Percentiles rank a stretch among this genome's conserved stretches.
Conservation (phyloP, 2,329 filamentous ascomycete species). For the Apiospora aurea region DNA sequence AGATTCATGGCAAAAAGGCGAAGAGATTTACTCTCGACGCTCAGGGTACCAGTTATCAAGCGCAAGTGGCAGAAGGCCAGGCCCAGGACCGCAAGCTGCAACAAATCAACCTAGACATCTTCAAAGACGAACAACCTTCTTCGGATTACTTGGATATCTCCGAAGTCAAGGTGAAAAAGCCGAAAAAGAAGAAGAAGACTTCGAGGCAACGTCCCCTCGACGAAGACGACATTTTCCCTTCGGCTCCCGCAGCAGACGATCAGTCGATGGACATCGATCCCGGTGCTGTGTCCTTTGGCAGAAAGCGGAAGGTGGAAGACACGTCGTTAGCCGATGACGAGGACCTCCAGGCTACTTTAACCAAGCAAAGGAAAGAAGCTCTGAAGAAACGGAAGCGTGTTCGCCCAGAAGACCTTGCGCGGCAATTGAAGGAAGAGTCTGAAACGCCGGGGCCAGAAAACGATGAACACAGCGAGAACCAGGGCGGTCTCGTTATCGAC, state of each 20-base stretch:
- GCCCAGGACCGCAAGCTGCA: constrained; percentile 70
- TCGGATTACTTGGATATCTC: constrained; percentile 91
- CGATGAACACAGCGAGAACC: constrained; percentile 47
- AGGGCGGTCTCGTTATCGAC: constrained; percentile 82
- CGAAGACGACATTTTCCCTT: constrained; percentile 65
- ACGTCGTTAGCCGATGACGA: constrained; percentile 87
- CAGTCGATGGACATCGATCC: constrained; percentile 80
- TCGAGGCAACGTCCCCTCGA: constrained; percentile 74
- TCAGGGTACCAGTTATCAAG: constrained; percentile 69
- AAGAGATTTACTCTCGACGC: constrained; percentile 89
- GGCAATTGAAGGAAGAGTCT: constrained; percentile 74
- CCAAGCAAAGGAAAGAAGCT: constrained; percentile 80
- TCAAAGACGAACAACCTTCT: constrained; percentile 67
- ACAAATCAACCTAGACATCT: constrained; percentile 74
- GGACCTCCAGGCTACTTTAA: constrained; percentile 85
- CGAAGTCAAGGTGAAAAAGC: constrained; percentile 92
- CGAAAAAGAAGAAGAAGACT: constrained; percentile 89
- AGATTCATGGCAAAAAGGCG: constrained; percentile 87
- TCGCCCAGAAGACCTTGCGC: constrained; percentile 85
- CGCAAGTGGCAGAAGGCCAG: constrained; percentile 64
- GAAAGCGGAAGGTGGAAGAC: constrained; percentile 71
- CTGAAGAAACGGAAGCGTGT: constrained; percentile 92
- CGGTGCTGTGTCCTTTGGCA: constrained; percentile 51
- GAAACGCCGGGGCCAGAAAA: constrained; percentile 58
- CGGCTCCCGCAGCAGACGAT: constrained; percentile 48